Base-by-base conservation (phyloP, 805 yeast species). In the Starmera caribaea region DNA sequence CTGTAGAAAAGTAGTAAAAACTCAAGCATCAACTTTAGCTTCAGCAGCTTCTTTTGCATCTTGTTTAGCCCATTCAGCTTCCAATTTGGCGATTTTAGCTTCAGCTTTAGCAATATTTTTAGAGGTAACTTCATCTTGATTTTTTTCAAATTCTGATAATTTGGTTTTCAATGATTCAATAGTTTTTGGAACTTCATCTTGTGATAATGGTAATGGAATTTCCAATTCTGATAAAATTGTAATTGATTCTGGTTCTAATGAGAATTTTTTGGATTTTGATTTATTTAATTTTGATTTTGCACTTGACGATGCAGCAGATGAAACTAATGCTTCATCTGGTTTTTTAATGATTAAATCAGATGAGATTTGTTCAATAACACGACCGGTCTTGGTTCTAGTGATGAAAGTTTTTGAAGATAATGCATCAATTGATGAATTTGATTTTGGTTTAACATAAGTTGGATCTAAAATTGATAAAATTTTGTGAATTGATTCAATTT, bases 91-190 rank as follows among this genome's bases (percentile, higher is more conserved):
- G 48, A 86, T 73, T 61, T 81, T 81, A 41, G 79, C 81, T 66
- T 86, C 79, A 38, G 92, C 95, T 47, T 72, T 72, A 53, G 73
- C 84, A 48, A 83, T 69, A 60, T 83, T 81, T 61, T 75, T 74
- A 58, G 78, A 73, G 44, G 97, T 86, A 55, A 79, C 84, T 41
- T 78, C 84, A 44, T 80, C 89, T 68, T 87, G 95, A 63, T 79
- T 78, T 37, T 71, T 69, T 61, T 73, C 66, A 65, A 75, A 83
- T 46, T 77, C 77, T 41, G 66, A 68, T 55, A 85, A 74, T 61
- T 92, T 88, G 51, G 69, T 73, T 69, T 79, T 76, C 63, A 90
- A 76, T 48, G 76, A 68, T 38, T 69, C 76, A 53, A 84, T 62
- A 46, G 90, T 76, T 35, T 63, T 62, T 28, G 81, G 69, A 48